Evolutionary conservation across 495 filamentous ascomycete genomes (phyloP).

Genomic region (Xylaria longipes): DNA sequence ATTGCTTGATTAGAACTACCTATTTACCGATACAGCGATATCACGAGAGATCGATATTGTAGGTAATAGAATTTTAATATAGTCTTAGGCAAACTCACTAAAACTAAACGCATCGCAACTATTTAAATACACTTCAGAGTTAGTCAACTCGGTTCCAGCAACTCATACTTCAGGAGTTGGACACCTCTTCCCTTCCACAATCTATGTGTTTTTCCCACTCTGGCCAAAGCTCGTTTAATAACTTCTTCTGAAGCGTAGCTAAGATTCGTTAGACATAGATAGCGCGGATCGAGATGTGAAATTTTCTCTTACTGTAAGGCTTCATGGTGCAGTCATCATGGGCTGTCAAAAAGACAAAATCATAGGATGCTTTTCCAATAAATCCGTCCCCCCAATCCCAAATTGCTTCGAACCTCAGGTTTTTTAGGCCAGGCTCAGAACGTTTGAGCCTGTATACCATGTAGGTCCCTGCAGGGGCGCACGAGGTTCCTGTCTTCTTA

Average conservation of each 20-base stretch:
- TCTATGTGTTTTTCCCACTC: neutral
- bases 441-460: neutral
- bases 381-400: neutral
- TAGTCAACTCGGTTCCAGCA: neutral
- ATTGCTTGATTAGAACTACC: no score
- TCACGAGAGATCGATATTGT: neutral
- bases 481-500: neutral
- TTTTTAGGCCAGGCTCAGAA: neutral
- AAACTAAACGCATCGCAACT: neutral
- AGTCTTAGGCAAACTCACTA: neutral
- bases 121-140: neutral
- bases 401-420: neutral
- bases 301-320: neutral
- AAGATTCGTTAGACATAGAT: neutral
- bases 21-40: no score
- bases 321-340: neutral
- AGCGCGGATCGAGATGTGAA: neutral
- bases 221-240: constrained; percentile 8
- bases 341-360: constrained; percentile 1
- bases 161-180: no score
- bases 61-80: neutral
- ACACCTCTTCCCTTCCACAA: no score
- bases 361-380: neutral
- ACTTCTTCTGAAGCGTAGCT: constrained; percentile 6
- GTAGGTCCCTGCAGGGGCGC: constrained; percentile 9